These are phyloP conservation scores for Smittium culicis DNA, from an alignment of 371 early-diverging fungal species.

Conservation along the genomic window DNA sequence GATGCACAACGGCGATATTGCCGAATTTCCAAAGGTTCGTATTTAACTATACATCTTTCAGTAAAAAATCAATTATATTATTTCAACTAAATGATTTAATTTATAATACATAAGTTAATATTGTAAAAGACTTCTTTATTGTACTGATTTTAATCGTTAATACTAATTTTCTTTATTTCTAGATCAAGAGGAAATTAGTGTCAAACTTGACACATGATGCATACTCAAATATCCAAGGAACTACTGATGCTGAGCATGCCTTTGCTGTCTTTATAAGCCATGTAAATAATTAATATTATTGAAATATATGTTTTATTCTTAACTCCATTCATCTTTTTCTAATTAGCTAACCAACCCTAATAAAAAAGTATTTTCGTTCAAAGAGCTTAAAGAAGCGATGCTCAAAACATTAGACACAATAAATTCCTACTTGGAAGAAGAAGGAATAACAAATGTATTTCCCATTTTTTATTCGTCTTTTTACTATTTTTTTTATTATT, in stretches of 20 bases:
- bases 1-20: conserved; percentile 78
- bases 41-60: conserved; percentile 27
- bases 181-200: conserved; percentile 59
- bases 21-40: conserved; percentile 41
- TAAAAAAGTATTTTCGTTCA: too few species aligned
- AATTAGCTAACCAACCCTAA: too few species aligned
- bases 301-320: too few species aligned
- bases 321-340: too few species aligned
- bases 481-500: not conserved
- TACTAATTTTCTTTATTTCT: conserved; percentile 7
- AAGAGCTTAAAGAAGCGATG: conserved; percentile 55
- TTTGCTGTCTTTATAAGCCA: conserved; percentile 68
- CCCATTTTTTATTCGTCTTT: too few species aligned
- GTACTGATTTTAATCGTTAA: too few species aligned
- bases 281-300: too few species aligned
- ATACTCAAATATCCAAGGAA: conserved; percentile 57
- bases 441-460: conserved; percentile 35
- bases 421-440: conserved; percentile 52
- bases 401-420: conserved; percentile 54
- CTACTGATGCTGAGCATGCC: conserved; percentile 74
- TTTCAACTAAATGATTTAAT: too few species aligned
- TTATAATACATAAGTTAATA: too few species aligned
- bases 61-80: too few species aligned
- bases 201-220: conserved; percentile 50
- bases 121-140: too few species aligned